Base-by-base conservation (phyloP, 2,329 filamentous ascomycete species). In the Paecilomyces niveus region DNA sequence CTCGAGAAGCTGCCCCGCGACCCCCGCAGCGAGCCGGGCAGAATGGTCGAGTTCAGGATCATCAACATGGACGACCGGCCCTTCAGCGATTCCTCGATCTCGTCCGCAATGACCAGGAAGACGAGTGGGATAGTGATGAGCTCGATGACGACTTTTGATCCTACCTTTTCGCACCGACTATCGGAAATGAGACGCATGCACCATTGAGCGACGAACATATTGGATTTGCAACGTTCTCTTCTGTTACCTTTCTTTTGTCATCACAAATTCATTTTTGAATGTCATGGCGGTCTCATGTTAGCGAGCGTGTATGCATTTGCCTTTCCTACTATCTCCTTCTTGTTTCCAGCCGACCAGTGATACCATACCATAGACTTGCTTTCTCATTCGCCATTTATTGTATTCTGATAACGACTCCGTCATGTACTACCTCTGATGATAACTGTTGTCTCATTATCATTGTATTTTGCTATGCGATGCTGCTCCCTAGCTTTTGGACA, bases 111-210 rank as follows among this genome's bases (percentile, higher is more conserved):
- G 82, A 85, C 60, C 75, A 79, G 50, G 82, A 85, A 68, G 82
- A 84, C 62, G 82, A 78, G 59, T 85, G 82, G 82, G 81, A 84
- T 61, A 83, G 81, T 61, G 82, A 85, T 65, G 82, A 84, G 64
- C 62, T 84, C 55, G 80, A 82, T 18, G 78, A 78, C 2, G 50
- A 29, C 5, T 29, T 52, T 21, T 52, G 50, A 52, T 15, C 50
- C 21, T 24, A 26, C n/a, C 39, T 45, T 18, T 18, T 45, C n/a
- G 15, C 15, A 18, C 18, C 9, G 2, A 1, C 6, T 45, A 7
- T 45, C 18, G n/a, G 39, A 9, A 29, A 29, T 29, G 26, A 29
- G 26, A 29, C 26, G 26, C 26, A 29, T 29, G 26, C 26, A 45
- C n/a, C 15, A 45, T 18, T 21, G 39, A 18, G 18, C n/a, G 39